Percentiles rank a stretch among this genome's conserved stretches.
Conservation (phyloP, 805 yeast genomes). For the Wickerhamiella domercqiae region DNA sequence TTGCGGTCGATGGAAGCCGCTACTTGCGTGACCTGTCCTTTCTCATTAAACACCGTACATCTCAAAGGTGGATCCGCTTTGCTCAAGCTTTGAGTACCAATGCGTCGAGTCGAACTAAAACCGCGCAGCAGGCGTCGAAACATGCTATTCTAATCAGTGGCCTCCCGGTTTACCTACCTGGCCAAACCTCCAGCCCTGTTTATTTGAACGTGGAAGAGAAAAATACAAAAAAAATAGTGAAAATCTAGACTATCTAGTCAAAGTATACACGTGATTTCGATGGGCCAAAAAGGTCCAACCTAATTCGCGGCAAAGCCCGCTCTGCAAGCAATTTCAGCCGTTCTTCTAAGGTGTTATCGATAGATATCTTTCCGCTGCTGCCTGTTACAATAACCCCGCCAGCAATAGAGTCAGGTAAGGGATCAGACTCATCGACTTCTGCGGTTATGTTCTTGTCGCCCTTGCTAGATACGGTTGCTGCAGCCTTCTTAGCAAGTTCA, state of each 20-base stretch:
- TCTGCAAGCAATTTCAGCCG: slow-evolving; percentile 71
- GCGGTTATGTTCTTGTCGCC: slow-evolving; percentile 44
- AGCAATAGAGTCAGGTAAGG: slow-evolving; percentile 45
- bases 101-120: background rate
- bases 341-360: slow-evolving; percentile 87
- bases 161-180: too few species aligned
- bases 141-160: background rate
- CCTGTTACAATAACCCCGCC: slow-evolving; percentile 77
- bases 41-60: slow-evolving; percentile 44
- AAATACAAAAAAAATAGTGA: too few species aligned
- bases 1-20: slow-evolving; percentile 42
- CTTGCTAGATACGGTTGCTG: slow-evolving; percentile 43
- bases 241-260: too few species aligned
- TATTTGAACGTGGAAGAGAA: too few species aligned
- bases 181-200: too few species aligned
- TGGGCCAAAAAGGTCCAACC: slow-evolving; percentile 63
- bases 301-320: slow-evolving; percentile 80
- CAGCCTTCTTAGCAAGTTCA: slow-evolving; percentile 43
- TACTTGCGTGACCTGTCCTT: slow-evolving; percentile 44
- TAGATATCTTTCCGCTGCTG: slow-evolving; percentile 67
- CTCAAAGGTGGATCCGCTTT: slow-evolving; percentile 19
- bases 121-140: background rate
- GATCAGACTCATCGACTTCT: slow-evolving; percentile 37
- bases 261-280: slow-evolving; percentile 80
- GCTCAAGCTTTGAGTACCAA: background rate